These are phyloP conservation scores for Raphanus raphanistrum DNA, from an alignment of 345 rosid genomes.

Conservation along the genomic window DNA sequence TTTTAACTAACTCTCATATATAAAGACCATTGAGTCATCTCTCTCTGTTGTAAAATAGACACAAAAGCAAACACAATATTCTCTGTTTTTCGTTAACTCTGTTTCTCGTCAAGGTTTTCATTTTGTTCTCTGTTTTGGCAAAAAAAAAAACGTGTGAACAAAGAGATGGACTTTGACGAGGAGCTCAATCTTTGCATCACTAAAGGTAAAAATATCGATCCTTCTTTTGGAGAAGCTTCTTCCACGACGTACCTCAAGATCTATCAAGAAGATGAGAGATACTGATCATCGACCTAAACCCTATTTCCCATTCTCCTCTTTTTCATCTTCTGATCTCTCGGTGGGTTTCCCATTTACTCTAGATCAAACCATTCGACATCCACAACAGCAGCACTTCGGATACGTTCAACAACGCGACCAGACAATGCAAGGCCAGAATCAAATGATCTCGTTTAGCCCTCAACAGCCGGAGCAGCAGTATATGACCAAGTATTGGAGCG, in stretches of 20 bases:
- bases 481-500: slow-evolving; percentile 59
- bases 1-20: slow-evolving; percentile 14
- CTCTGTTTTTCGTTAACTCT: background rate
- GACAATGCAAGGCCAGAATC: slow-evolving; percentile 37
- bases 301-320: slow-evolving; percentile 17
- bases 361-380: slow-evolving; percentile 46
- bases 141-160: background rate
- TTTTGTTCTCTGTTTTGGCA: background rate
- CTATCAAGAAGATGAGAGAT: slow-evolving; percentile 39
- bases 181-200: slow-evolving; percentile 39
- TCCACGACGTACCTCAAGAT: slow-evolving; percentile 57
- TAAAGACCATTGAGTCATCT: slow-evolving; percentile 14
- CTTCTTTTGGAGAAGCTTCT: slow-evolving; percentile 54
- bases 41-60: background rate
- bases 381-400: slow-evolving; percentile 17
- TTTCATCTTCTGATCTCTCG: slow-evolving; percentile 27
- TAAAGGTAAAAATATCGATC: slow-evolving; percentile 42
- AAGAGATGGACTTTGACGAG: slow-evolving; percentile 38
- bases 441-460: slow-evolving; percentile 74
- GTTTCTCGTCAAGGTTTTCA: background rate
- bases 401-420: slow-evolving; percentile 12
- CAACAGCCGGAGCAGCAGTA: slow-evolving; percentile 59
- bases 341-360: slow-evolving; percentile 52
- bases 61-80: background rate
- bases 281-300: too few species aligned